Evolutionary conservation across 2,329 filamentous ascomycete species (phyloP), one percentile per base, ranked within the genome.

Genomic region (Xylariales sp.): DNA sequence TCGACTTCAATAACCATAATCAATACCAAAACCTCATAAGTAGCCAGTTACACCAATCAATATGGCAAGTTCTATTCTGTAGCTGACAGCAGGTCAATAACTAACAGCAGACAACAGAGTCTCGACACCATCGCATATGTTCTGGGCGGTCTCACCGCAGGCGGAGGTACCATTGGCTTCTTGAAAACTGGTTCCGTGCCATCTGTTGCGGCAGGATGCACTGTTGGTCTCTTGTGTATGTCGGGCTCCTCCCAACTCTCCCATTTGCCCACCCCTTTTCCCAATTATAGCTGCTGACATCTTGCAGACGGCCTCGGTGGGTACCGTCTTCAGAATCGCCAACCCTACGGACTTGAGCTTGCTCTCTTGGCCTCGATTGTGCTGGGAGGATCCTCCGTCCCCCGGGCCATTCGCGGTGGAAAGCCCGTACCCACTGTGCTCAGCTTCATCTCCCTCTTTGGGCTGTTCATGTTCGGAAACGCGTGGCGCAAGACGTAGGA

Each of bases 151-250:
- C 74, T 97, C 45, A 96, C 90, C 44, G 88, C 90, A 38, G 76
- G 84, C 43, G 93, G 93, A 54, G 93, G 93, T 50, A 84, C 87
- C 46, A 85, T 86, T 59, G 93, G 93, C 59, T 98, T 88, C 66
- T 72, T 84, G 32, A 82, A 84, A 61, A 93, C 90, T 1, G 79
- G 88, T 45, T 97, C 90, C 18, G 63, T 95, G 37, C 91, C 91
- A 27, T 95, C 89, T 10, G 75, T 97, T 52, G 81, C 79, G 10
- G 93, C 93, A 11, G 93, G 93, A 39, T 72, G 88, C 51, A 82
- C 84, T 24, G 89, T 98, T 51, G 93, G 93, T 37, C 52, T 73
- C 11, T 61, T 81, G 14, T 80, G 75, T 80, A 68, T 33, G 70
- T 64, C 25, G n/a, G n/a, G n/a, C n/a, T n/a, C n/a, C n/a, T 44